phyloP scores from a whole-genome alignment of 352 stramenopile species.

The Stramenopiles sp. region DNA sequence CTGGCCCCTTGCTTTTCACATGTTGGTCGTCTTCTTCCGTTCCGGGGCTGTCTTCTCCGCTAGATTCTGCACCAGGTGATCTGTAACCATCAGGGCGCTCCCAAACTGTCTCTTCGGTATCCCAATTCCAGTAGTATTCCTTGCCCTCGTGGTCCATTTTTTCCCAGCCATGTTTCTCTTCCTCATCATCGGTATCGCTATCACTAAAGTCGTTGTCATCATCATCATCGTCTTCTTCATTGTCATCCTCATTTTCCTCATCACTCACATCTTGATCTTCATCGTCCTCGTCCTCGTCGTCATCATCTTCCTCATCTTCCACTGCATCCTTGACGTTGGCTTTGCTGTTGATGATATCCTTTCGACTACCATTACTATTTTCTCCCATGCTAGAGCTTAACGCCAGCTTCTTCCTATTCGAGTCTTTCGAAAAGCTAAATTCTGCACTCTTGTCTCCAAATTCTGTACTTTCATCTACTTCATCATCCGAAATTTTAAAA shows the following conservation, averaged over 20 bases:
- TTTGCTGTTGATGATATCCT: no score
- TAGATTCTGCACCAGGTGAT: neutral
- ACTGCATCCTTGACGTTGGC: no score
- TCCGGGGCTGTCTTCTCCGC: neutral
- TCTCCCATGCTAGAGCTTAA: no score
- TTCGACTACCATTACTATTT: no score
- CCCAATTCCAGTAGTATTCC: slow-evolving; percentile 3
- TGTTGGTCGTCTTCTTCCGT: neutral
- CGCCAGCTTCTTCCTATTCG: no score
- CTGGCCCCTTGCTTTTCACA: neutral
- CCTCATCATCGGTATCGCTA: no score
- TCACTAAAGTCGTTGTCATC: no score
- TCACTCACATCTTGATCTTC: neutral
- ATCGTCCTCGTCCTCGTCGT: neutral
- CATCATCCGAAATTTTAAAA: no score
- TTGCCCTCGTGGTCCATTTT: neutral
- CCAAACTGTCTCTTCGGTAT: neutral
- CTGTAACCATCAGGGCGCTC: neutral
- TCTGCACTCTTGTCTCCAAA: no score
- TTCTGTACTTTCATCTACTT: no score
- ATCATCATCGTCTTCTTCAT: neutral
- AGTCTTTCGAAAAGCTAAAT: no score
- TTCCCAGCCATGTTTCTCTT: neutral
- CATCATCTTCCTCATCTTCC: neutral
- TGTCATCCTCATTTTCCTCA: neutral